Evolutionary conservation across 805 yeast genomes (phyloP).

Genomic region (Metschnikowia kunwiensis): DNA sequence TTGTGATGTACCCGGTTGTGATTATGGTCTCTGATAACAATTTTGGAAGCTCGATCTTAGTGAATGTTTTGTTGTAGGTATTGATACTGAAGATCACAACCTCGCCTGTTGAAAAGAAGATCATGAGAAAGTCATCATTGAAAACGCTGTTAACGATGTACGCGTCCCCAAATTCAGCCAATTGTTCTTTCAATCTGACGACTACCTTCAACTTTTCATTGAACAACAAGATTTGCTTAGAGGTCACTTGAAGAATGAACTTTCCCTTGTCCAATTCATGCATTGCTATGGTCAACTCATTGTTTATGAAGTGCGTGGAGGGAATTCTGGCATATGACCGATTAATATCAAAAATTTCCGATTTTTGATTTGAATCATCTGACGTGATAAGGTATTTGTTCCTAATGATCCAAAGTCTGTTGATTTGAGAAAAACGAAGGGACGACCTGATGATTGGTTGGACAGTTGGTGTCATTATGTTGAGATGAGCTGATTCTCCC

Average conservation of each 20-base stretch:
- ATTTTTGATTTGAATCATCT: conserved; percentile 57
- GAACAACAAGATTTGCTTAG: conserved; percentile 59
- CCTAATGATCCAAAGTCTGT: conserved; percentile 70
- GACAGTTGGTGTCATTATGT: conserved; percentile 63
- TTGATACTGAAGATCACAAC: conserved; percentile 50
- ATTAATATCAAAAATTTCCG: conserved; percentile 65
- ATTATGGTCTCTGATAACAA: conserved; percentile 49
- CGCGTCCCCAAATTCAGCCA: conserved; percentile 38
- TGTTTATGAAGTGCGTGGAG: conserved; percentile 59
- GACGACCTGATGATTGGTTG: conserved; percentile 68
- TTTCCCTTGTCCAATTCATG: conserved; percentile 56
- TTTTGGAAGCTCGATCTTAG: conserved; percentile 38
- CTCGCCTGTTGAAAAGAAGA: conserved; percentile 69
- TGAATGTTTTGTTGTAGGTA: conserved; percentile 35
- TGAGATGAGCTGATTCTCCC: conserved; percentile 50
- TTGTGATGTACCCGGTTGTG: conserved; percentile 65
- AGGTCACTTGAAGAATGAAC: conserved; percentile 71
- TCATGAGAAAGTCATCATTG: conserved; percentile 58
- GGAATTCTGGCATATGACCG: conserved; percentile 60
- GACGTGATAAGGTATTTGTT: conserved; percentile 69
- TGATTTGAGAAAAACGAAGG: conserved; percentile 66
- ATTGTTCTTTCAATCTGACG: conserved; percentile 43
- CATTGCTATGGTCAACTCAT: conserved; percentile 62
- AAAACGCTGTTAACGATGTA: conserved; percentile 64
- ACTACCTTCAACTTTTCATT: conserved; percentile 55